Conservation (phyloP, 2,329 filamentous ascomycete species). For the Exophiala sp. region DNA sequence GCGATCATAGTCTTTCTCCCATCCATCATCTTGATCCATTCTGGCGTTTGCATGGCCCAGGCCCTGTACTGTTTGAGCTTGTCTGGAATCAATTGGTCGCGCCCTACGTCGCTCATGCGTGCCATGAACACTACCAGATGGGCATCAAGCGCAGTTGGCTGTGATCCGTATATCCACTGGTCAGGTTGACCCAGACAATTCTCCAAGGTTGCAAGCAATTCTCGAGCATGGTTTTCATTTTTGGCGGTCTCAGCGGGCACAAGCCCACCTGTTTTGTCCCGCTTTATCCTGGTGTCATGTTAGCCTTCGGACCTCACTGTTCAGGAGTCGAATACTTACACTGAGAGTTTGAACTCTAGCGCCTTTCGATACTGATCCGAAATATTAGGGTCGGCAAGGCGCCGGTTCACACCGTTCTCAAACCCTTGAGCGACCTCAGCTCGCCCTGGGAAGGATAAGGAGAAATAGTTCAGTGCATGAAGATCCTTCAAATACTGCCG, state of each 20-base stretch:
- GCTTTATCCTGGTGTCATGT: not conserved
- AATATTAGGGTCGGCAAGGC: not conserved
- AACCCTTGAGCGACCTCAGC: conserved; percentile 5
- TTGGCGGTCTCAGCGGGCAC: conserved; percentile 1
- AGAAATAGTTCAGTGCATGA: conserved; percentile 11
- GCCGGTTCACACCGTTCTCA: not conserved
- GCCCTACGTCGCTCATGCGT: conserved; percentile 7
- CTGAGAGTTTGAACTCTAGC: conserved; percentile 1
- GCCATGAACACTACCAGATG: conserved; percentile 14
- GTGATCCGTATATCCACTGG: conserved; percentile 9
- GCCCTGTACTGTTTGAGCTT: no score
- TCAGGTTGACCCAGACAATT: not conserved
- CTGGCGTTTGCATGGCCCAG: no score
- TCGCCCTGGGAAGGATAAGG: conserved; percentile 7
- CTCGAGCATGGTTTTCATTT: not conserved
- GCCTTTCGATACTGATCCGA: conserved; percentile 3
- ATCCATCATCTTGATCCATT: no score
- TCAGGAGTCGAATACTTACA: not conserved
- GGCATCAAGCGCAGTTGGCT: conserved; percentile 14
- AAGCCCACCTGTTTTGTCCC: conserved; percentile 3
- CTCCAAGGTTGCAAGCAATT: not conserved
- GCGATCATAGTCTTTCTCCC: no score
- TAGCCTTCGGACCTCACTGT: no score
- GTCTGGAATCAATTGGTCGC: conserved; percentile 1
- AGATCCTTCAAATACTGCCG: not conserved